phyloP scores from a whole-genome alignment of 1,284 basidiomycete species.

The Mycosarcoma maydis region DNA sequence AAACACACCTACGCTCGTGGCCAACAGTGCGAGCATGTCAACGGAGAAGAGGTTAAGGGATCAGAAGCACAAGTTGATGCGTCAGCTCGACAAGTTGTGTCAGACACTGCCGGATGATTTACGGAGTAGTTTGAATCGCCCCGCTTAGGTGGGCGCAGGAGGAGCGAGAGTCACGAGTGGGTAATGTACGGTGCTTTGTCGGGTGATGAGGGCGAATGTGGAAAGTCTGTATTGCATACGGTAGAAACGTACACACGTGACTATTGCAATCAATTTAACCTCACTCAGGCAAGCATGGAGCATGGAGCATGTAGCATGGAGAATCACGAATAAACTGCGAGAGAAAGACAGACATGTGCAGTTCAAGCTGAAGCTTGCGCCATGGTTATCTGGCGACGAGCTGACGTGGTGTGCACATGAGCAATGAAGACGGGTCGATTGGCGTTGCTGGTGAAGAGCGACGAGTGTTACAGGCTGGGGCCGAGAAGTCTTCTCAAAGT shows the following conservation, averaged over 20 bases:
- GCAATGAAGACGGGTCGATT: background rate
- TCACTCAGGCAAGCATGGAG: no score
- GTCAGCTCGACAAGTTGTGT: constrained; percentile 45
- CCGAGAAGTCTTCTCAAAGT: constrained; percentile 56
- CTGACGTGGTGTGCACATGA: no score
- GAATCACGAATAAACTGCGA: no score
- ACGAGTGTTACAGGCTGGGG: constrained; percentile 34
- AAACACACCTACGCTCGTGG: constrained; percentile 12
- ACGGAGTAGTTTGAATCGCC: constrained; percentile 22
- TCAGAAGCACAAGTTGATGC: constrained; percentile 37
- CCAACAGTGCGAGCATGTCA: constrained; percentile 4
- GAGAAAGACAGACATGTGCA: no score
- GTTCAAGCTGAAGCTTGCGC: no score
- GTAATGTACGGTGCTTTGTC: no score
- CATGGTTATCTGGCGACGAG: no score
- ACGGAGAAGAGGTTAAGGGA: constrained; percentile 45
- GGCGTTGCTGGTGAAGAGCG: background rate
- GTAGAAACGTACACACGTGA: no score
- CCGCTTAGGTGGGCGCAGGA: no score
- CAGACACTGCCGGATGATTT: constrained; percentile 55
- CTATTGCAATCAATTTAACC: no score
- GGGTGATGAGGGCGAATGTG: background rate
- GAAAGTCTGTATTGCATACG: no score
- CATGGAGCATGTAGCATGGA: no score
- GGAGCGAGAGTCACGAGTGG: background rate